phyloP scores from a whole-genome alignment of 495 filamentous ascomycete genomes.

The Hypomontagnella submonticulosa region DNA sequence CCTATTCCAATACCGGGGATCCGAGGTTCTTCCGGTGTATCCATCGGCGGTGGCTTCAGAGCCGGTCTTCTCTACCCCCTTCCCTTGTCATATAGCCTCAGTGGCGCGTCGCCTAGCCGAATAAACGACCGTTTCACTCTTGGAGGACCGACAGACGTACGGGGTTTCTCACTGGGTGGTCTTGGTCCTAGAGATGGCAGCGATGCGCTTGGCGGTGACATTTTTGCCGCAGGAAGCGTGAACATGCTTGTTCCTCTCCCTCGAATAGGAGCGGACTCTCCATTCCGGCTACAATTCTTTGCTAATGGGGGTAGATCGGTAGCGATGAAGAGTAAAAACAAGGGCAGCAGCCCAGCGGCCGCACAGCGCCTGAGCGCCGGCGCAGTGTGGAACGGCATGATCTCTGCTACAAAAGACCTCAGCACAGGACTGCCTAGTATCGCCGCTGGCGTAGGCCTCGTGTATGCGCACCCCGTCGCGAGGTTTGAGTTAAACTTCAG shows the following conservation, averaged over 20 bases:
- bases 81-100: conserved; percentile 66
- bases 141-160: conserved; percentile 92
- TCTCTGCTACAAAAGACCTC: conserved; percentile 70
- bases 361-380: conserved; percentile 48
- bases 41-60: conserved; percentile 61
- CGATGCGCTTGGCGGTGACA: conserved; percentile 90
- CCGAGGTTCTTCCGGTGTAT: conserved; percentile 75
- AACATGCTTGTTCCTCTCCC: conserved; percentile 88
- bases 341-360: conserved; percentile 52
- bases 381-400: conserved; percentile 61
- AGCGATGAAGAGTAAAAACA: conserved; percentile 69
- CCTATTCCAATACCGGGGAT: conserved; percentile 76
- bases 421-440: conserved; percentile 81
- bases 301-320: conserved; percentile 89
- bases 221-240: conserved; percentile 87
- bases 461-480: conserved; percentile 92
- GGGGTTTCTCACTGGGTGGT: conserved; percentile 89
- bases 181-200: conserved; percentile 85
- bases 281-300: conserved; percentile 89
- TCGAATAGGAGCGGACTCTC: conserved; percentile 76
- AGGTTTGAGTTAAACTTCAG: conserved; percentile 96
- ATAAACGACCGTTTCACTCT: conserved; percentile 96
- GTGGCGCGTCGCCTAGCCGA: conserved; percentile 71
- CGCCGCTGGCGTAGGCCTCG: conserved; percentile 86
- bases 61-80: conserved; percentile 68